These are phyloP conservation scores for Alloteropsis semialata DNA, from an alignment of 176 grass and related monocot genomes.

Conservation along the genomic window DNA sequence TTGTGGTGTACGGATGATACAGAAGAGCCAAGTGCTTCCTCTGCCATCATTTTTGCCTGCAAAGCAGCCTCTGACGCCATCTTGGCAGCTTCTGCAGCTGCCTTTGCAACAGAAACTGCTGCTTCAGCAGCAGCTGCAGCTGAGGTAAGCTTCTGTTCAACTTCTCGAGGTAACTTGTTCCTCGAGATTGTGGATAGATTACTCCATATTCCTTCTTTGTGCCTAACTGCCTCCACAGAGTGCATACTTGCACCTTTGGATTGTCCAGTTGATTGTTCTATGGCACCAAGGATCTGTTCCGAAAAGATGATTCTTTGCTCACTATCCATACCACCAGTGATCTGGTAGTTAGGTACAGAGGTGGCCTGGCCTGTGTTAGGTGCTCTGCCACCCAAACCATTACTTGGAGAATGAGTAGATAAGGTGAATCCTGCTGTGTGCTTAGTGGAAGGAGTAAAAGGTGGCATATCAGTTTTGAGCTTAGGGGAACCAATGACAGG, in stretches of 20 bases:
- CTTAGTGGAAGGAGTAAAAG: slow-evolving; percentile 42
- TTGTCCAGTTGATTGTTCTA: slow-evolving; percentile 73
- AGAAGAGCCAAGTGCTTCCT: slow-evolving; percentile 56
- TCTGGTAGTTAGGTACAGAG: slow-evolving; percentile 50
- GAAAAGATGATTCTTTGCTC: slow-evolving; percentile 51
- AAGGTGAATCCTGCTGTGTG: slow-evolving; percentile 40
- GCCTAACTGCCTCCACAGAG: slow-evolving; percentile 51
- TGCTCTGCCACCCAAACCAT: slow-evolving; percentile 42
- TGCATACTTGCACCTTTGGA: slow-evolving; percentile 62
- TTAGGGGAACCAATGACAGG: slow-evolving; percentile 35
- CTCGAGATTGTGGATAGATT: slow-evolving; percentile 52
- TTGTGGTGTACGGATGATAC: slow-evolving; percentile 18
- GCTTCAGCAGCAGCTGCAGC: slow-evolving; percentile 80
- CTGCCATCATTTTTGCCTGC: slow-evolving; percentile 92
- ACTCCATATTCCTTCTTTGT: slow-evolving; percentile 76
- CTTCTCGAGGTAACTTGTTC: slow-evolving; percentile 55
- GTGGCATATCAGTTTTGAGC: slow-evolving; percentile 38
- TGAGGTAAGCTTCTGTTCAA: slow-evolving; percentile 83
- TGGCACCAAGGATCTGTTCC: slow-evolving; percentile 53
- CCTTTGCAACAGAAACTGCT: slow-evolving; percentile 87
- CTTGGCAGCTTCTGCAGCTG: slow-evolving; percentile 90
- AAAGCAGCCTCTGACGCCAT: slow-evolving; percentile 81
- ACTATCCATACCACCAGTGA: slow-evolving; percentile 29
- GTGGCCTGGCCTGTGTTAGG: slow-evolving; percentile 43
- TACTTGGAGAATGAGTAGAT: slow-evolving; percentile 54